A percentile compares a stretch with the other conserved stretches of the same genome.
Conservation (phyloP, 2,329 filamentous ascomycete genomes). For the Ascomycota sp. region DNA sequence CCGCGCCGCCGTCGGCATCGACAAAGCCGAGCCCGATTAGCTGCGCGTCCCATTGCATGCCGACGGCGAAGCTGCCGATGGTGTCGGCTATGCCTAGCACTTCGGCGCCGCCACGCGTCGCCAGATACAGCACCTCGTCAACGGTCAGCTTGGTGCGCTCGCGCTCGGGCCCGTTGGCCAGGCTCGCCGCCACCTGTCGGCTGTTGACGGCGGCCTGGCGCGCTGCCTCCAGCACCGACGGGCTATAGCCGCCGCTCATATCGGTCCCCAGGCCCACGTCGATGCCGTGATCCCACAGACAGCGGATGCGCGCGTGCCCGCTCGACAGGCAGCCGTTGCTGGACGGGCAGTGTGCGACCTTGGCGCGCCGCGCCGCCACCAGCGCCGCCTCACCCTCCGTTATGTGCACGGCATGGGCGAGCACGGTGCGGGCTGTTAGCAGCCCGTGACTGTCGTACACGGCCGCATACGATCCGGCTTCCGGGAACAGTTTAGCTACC, state of each 20-base stretch:
- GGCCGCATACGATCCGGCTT: constrained; percentile 41
- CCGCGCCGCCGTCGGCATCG: constrained; percentile 16
- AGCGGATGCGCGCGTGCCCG: constrained; percentile 56
- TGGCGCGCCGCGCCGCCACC: constrained; percentile 38
- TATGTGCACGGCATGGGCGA: constrained; percentile 73
- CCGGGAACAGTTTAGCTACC: constrained; percentile 50
- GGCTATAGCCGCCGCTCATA: constrained; percentile 69
- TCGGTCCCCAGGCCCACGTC: constrained; percentile 79
- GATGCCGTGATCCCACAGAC: constrained; percentile 53
- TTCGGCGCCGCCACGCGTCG: constrained; percentile 67
- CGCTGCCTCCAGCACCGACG: constrained; percentile 65
- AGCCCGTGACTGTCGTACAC: constrained; percentile 62
- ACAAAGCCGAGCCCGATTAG: constrained; percentile 44
- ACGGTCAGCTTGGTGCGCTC: constrained; percentile 51
- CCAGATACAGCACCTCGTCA: constrained; percentile 71
- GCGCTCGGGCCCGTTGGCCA: constrained; percentile 11
- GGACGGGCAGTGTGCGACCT: constrained; percentile 70
- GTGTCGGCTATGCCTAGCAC: constrained; percentile 53
- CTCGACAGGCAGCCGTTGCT: constrained; percentile 69
- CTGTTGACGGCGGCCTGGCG: constrained; percentile 64
- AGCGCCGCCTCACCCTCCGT: constrained; percentile 42
- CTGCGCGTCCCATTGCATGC: constrained; percentile 84
- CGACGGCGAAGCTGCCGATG: constrained; percentile 66
- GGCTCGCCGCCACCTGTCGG: constrained; percentile 43
- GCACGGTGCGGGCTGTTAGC: constrained; percentile 51